Base-by-base conservation (phyloP, 2,329 filamentous ascomycete species). In the Fusarium chaquense region DNA sequence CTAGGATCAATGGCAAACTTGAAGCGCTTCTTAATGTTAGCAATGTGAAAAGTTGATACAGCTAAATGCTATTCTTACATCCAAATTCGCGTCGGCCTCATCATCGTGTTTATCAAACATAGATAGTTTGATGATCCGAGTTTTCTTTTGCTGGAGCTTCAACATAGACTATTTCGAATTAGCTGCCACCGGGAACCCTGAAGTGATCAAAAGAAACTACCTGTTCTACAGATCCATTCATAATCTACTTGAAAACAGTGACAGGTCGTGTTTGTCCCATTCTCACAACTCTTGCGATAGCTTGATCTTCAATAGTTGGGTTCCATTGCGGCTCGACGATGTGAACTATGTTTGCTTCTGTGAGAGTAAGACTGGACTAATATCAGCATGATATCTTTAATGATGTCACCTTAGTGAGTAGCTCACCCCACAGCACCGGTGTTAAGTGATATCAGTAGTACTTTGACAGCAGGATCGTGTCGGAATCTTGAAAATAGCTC, bases 321-420 rank as follows among this genome's bases (percentile, higher is more conserved):
- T 40, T 40, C 36, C n/a, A 40, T n/a, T 40, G 36, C 6, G 36
- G 36, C 12, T 40, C 36, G 6, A 40, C 36, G 6, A 40, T 40
- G 4, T 40, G 36, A 2, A 40, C n/a, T 0, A 20, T 40, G 2
- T 40, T 40, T 3, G 36, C 36, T 3, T 40, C 36, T 20, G 36
- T 40, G 4, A 40, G 3, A 4, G 36, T 22, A 3, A 40, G 36
- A 4, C 36, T 40, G 11, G 0, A 7, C n/a, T 0, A 13, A 0
- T 2, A 20, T 40, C 1, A 40, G n/a, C 8, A 13, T 20, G 1
- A 6, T 4, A 0, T 13, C 11, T 20, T n/a, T 8, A 3, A 13
- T 20, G 6, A 13, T 7, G 13, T 13, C 0, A 8, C 2, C 11
- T 5, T 12, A 6, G 4, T 3, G 3, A 10, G 6, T 6, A 6